Evolutionary conservation across 768 basidiomycete species (phyloP).

Genomic region (Pseudohyphozyma bogoriensis): DNA sequence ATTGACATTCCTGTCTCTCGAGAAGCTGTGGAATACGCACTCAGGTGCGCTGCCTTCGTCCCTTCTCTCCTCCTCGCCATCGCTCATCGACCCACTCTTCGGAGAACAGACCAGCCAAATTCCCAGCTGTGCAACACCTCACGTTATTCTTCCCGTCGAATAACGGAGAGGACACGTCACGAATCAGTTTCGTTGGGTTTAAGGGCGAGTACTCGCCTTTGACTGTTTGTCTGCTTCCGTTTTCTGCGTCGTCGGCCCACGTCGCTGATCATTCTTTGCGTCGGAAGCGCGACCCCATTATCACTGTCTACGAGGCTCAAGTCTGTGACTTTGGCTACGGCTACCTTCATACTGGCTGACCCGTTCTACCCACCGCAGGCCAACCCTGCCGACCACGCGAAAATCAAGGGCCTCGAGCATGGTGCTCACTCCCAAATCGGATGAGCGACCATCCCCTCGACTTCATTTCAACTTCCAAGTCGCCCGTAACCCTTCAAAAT

Average conservation of each 20-base stretch:
- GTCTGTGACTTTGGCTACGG: no score
- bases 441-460: no score
- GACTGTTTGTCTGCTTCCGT: slow-evolving; percentile 2
- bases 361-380: slow-evolving; percentile 42
- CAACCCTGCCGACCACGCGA: slow-evolving; percentile 38
- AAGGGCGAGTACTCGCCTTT: slow-evolving; percentile 35
- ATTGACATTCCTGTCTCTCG: slow-evolving; percentile 33
- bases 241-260: background rate
- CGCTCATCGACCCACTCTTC: background rate
- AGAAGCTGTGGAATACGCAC: slow-evolving; percentile 40
- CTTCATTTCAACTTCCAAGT: no score
- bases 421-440: slow-evolving; percentile 10
- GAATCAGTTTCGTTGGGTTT: slow-evolving; percentile 40
- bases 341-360: no score
- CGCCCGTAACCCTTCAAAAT: no score
- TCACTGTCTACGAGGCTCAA: slow-evolving; percentile 41
- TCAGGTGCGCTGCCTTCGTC: slow-evolving; percentile 29
- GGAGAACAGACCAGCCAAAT: slow-evolving; percentile 37
- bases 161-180: slow-evolving; percentile 39
- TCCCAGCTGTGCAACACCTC: slow-evolving; percentile 36
- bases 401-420: slow-evolving; percentile 20
- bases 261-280: background rate
- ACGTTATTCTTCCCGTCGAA: slow-evolving; percentile 41
- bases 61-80: background rate
- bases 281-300: slow-evolving; percentile 37